These are phyloP conservation scores for Coniella vitis DNA, from an alignment of 2,329 filamentous ascomycete genomes.

Conservation along the genomic window DNA sequence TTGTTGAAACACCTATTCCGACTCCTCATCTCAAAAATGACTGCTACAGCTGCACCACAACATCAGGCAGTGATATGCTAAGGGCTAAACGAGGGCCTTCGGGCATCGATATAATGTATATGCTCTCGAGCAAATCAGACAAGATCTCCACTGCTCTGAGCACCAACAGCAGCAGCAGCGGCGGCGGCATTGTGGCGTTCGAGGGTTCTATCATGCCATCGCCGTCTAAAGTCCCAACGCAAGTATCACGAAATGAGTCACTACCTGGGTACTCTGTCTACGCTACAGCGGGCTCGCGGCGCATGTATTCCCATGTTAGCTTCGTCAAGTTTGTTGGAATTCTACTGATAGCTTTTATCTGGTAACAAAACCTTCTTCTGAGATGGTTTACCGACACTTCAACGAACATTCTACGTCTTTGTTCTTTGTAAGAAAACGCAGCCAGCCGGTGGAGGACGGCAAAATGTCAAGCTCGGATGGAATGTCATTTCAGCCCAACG, in stretches of 20 bases:
- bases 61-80: not conserved
- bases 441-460: too few species aligned
- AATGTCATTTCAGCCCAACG: too few species aligned
- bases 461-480: too few species aligned
- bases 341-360: not conserved
- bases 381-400: too few species aligned
- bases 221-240: not conserved
- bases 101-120: slow-evolving; percentile 3
- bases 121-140: not conserved
- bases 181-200: not conserved
- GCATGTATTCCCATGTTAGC: not conserved
- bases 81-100: slow-evolving; percentile 4
- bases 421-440: too few species aligned
- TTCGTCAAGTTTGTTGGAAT: not conserved
- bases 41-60: slow-evolving; percentile 21
- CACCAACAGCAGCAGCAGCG: not conserved
- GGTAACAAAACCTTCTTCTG: not conserved
- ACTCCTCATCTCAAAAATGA: slow-evolving; percentile 20
- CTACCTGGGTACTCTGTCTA: not conserved
- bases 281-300: slow-evolving; percentile 8
- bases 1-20: slow-evolving; percentile 20
- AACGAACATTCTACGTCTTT: too few species aligned
- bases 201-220: not conserved
- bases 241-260: not conserved
- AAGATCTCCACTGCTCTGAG: not conserved